Evolutionary conservation across 2,329 filamentous ascomycete species (phyloP), one percentile per base, ranked within the genome.

Genomic region (Pseudovirgaria hyperparasitica): DNA sequence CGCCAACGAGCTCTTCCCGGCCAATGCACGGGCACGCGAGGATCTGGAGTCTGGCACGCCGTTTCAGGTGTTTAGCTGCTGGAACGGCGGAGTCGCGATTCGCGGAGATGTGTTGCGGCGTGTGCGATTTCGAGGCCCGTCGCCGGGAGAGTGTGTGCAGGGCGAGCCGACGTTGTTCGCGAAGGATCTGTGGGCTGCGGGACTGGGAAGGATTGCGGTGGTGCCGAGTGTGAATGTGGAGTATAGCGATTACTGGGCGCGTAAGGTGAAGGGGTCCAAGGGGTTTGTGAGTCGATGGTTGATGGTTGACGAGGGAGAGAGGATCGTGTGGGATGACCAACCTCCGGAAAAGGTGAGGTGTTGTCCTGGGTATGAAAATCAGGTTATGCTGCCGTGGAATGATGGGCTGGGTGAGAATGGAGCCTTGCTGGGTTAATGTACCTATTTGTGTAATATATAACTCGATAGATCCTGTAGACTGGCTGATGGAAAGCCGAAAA

Each of bases 1-100:
- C 19, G 32, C 36, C 9, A 38, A 41, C 36, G 34, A 42, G 16
- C 36, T 45, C 4, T 72, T 75, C 38, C 66, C 61, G 57, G 65
- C 65, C 36, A 54, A 67, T 16, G 40, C 44, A 0, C 43, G 40
- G 0, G 45, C 60, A 3, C 46, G 37, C 6, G 23, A 32, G 2
- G 46, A 58, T 3, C 59, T 58, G 28, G 23, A 34, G 1, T 33
- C 33, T 0, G 43, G 51, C 14, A 44, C 48, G n/a, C 67, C 70
- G 1, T 65, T 73, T 32, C 71, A 73, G 41, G 70, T 72, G 0
- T 74, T 70, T 32, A 45, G 67, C 1, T 75, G 71, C 43, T 74
- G 70, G 70, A 72, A 73, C 32, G 71, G 70, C 3, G 65, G 62
- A 0, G 55, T 56, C 0, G 59, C 57, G 0, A 61, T 73, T 27